Conservation (phyloP, 139 green algal genomes). For the Chara braunii region DNA sequence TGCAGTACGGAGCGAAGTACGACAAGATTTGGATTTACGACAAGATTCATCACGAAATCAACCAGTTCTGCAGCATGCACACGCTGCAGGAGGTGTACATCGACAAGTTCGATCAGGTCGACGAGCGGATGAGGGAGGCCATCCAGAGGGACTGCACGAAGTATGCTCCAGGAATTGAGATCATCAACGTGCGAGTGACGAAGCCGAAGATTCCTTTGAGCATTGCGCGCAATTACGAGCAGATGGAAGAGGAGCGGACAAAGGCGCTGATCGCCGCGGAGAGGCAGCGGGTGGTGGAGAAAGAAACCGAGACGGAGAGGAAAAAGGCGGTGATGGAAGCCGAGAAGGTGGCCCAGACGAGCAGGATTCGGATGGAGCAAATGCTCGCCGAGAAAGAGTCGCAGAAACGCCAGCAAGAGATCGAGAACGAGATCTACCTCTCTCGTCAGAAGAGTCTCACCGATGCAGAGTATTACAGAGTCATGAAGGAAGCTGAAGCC, state of each 20-base stretch:
- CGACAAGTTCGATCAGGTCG: constrained; percentile 53
- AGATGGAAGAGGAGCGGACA: constrained; percentile 50
- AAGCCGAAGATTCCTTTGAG: constrained; percentile 47
- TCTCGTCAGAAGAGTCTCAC: constrained; percentile 29
- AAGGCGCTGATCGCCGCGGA: constrained; percentile 49
- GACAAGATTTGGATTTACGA: constrained; percentile 58
- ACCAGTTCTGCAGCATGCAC: constrained; percentile 53
- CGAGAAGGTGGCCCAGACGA: constrained; percentile 49
- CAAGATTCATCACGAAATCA: constrained; percentile 61
- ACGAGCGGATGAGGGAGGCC: constrained; percentile 35
- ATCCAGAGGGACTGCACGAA: constrained; percentile 45
- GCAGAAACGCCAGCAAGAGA: constrained; percentile 26
- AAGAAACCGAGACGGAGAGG: constrained; percentile 47
- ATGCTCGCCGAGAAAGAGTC: constrained; percentile 47
- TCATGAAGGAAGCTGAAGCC: constrained; percentile 37
- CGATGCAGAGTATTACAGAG: constrained; percentile 45
- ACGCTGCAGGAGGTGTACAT: constrained; percentile 56
- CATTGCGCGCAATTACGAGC: constrained; percentile 52
- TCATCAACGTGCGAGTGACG: constrained; percentile 53
- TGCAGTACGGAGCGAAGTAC: constrained; percentile 51
- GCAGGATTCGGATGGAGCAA: constrained; percentile 42
- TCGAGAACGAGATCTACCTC: constrained; percentile 49
- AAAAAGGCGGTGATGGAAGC: constrained; percentile 43
- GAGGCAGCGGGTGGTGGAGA: constrained; percentile 44
- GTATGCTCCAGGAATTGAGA: constrained; percentile 54